Evolutionary conservation across 2,329 filamentous ascomycete species (phyloP).

Genomic region (Colletotrichum lentis): DNA sequence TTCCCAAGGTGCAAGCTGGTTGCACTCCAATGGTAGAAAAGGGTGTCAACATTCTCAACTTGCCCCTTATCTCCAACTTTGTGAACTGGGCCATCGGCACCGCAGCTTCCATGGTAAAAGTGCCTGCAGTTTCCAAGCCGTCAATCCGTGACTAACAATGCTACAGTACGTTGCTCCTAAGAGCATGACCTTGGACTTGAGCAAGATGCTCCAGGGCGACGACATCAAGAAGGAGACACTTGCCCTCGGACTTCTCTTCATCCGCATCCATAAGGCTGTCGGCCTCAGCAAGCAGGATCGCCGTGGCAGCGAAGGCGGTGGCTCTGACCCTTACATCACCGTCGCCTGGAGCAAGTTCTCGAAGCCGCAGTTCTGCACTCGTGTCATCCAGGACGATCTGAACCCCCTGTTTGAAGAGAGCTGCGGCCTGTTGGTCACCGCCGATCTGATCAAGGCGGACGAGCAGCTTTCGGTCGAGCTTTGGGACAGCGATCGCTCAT

Average conservation of each 20-base stretch:
- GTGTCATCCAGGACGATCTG: slow-evolving; percentile 92
- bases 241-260: slow-evolving; percentile 88
- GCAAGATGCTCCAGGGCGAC: slow-evolving; percentile 89
- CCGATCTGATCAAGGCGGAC: slow-evolving; percentile 89
- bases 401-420: slow-evolving; percentile 94
- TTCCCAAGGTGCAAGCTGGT: slow-evolving; percentile 87
- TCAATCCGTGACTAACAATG: neutral
- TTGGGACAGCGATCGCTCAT: slow-evolving; percentile 94
- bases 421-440: slow-evolving; percentile 83
- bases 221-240: slow-evolving; percentile 89
- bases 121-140: rapidly evolving
- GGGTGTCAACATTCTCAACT: slow-evolving; percentile 88
- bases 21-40: slow-evolving; percentile 93
- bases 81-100: slow-evolving; percentile 94
- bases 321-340: slow-evolving; percentile 95
- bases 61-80: slow-evolving; percentile 94
- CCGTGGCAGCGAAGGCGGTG: slow-evolving; percentile 82
- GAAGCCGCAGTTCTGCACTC: slow-evolving; percentile 97
- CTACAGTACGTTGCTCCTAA: slow-evolving; percentile 84
- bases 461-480: slow-evolving; percentile 93
- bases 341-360: slow-evolving; percentile 95
- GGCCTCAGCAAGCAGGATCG: slow-evolving; percentile 91
- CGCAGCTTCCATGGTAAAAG: slow-evolving; percentile 73
- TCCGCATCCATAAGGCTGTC: slow-evolving; percentile 87
- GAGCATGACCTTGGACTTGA: slow-evolving; percentile 89